Conservation (phyloP, 1,284 basidiomycete species). For the Cryptococcus wingfieldii region DNA sequence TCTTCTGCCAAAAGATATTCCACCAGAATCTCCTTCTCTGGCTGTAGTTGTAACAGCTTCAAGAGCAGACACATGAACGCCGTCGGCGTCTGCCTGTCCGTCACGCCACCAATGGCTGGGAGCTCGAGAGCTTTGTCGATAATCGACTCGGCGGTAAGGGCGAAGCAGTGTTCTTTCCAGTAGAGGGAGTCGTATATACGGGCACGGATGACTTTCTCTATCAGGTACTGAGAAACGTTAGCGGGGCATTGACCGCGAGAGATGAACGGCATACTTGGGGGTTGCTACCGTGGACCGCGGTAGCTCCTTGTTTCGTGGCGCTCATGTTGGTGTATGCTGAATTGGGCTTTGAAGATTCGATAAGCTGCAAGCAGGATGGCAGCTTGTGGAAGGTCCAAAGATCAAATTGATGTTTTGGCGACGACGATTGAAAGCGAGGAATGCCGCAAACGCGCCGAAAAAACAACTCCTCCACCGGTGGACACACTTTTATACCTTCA, state of each 20-base stretch:
- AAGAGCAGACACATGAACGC: slow-evolving; percentile 86
- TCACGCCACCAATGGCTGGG: slow-evolving; percentile 84
- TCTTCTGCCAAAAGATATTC: slow-evolving; percentile 94
- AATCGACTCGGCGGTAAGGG: slow-evolving; percentile 84
- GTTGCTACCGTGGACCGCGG: slow-evolving; percentile 82
- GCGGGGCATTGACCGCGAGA: not conserved
- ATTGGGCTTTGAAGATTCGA: not conserved
- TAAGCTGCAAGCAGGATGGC: not conserved
- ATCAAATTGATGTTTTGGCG: too few species aligned
- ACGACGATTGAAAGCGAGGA: not conserved
- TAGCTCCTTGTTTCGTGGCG: slow-evolving; percentile 29
- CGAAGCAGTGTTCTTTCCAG: slow-evolving; percentile 98
- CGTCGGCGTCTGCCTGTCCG: slow-evolving; percentile 80
- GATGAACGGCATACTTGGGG: slow-evolving; percentile 60
- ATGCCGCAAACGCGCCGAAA: not conserved
- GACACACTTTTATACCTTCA: not conserved
- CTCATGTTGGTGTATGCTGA: not conserved
- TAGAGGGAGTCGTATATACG: slow-evolving; percentile 92
- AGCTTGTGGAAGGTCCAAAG: not conserved
- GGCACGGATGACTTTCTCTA: slow-evolving; percentile 93
- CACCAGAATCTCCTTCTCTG: slow-evolving; percentile 89
- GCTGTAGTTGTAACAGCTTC: slow-evolving; percentile 94
- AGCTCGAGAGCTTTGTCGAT: slow-evolving; percentile 88
- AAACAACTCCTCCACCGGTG: not conserved
- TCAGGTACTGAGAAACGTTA: slow-evolving; percentile 65